Conservation (phyloP, 345 rosid species). For the Brassica nigra region DNA sequence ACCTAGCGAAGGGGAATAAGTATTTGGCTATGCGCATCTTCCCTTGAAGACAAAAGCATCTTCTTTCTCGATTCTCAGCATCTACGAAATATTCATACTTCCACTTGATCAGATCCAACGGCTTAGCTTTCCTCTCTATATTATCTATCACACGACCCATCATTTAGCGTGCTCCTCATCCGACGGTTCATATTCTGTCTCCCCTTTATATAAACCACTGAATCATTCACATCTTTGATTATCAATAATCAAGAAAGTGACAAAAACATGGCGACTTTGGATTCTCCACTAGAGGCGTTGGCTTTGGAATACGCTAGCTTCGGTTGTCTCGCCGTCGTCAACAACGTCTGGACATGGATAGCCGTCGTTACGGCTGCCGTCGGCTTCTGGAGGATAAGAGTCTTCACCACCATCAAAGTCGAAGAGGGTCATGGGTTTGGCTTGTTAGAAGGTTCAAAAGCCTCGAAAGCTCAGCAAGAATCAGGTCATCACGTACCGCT, state of each 20-base stretch:
- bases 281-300: constrained; percentile 40
- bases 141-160: constrained; percentile 25
- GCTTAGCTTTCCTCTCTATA: constrained; percentile 4
- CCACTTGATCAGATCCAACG: constrained; percentile 33
- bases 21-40: constrained; percentile 32
- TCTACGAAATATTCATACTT: constrained; percentile 44
- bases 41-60: constrained; percentile 48
- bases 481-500: neutral
- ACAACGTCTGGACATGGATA: constrained; percentile 44
- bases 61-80: constrained; percentile 62
- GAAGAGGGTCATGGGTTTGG: neutral
- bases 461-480: neutral
- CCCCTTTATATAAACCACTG: constrained; percentile 22
- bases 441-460: neutral
- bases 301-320: constrained; percentile 27
- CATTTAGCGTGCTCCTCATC: constrained; percentile 15
- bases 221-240: constrained; percentile 5
- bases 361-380: constrained; percentile 46
- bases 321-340: constrained; percentile 2
- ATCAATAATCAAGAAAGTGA: neutral
- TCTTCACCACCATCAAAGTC: neutral
- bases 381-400: constrained; percentile 43
- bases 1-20: constrained; percentile 17
- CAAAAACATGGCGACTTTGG: constrained; percentile 35
- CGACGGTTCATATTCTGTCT: constrained; percentile 33